These are phyloP conservation scores for Phytophthora citrophthora DNA, from an alignment of 352 stramenopile species.

Conservation along the genomic window DNA sequence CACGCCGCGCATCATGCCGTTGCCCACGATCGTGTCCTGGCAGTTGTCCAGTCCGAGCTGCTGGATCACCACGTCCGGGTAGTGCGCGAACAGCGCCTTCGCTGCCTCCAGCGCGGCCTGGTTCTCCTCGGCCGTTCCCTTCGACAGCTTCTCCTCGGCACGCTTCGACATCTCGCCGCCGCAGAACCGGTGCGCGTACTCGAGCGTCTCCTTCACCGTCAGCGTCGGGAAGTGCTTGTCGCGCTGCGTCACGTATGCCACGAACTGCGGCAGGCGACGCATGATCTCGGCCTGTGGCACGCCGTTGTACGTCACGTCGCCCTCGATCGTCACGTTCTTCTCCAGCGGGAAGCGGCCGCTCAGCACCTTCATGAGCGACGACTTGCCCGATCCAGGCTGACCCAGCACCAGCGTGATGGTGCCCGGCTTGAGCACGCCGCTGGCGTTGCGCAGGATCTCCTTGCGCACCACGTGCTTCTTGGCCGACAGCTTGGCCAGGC, in stretches of 20 bases:
- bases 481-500: slow-evolving; percentile 31
- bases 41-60: slow-evolving; percentile 33
- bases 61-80: slow-evolving; percentile 30
- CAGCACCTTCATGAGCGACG: slow-evolving; percentile 35
- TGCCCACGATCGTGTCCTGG: slow-evolving; percentile 63
- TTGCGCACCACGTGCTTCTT: slow-evolving; percentile 52
- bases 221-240: slow-evolving; percentile 90
- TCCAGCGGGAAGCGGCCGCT: slow-evolving; percentile 48
- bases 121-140: slow-evolving; percentile 43
- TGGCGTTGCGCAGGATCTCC: slow-evolving; percentile 57
- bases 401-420: slow-evolving; percentile 34
- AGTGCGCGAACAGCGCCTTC: slow-evolving; percentile 31
- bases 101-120: slow-evolving; percentile 24
- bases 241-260: slow-evolving; percentile 53
- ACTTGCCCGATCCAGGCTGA: slow-evolving; percentile 35
- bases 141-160: slow-evolving; percentile 51
- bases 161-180: slow-evolving; percentile 35
- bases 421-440: slow-evolving; percentile 51
- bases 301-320: slow-evolving; percentile 60
- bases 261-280: slow-evolving; percentile 44
- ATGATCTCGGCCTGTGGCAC: slow-evolving; percentile 31
- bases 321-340: slow-evolving; percentile 44
- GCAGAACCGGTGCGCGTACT: slow-evolving; percentile 76
- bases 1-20: slow-evolving; percentile 65
- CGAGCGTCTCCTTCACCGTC: slow-evolving; percentile 31